Conservation (phyloP, 768 basidiomycete species). For the Auricularia auricula-judae region DNA sequence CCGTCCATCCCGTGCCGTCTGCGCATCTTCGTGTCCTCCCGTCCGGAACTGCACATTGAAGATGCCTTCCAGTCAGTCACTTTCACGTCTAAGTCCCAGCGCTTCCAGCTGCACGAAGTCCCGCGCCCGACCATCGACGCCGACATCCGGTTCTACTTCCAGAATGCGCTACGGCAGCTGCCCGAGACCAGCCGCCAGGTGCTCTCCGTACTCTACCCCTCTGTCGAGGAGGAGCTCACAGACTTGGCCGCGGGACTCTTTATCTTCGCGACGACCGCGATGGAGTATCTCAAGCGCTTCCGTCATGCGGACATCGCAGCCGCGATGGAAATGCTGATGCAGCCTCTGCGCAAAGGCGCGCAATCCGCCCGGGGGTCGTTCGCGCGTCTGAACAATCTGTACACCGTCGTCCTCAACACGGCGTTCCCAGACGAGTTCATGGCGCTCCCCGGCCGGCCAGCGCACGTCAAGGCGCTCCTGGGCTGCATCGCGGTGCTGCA, state of each 20-base stretch:
- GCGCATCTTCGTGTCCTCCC: background rate
- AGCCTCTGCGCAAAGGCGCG: background rate
- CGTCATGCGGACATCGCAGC: background rate
- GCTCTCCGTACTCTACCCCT: background rate
- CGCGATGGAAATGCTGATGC: background rate
- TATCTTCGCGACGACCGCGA: background rate
- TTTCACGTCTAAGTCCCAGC: background rate
- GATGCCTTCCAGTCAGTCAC: background rate
- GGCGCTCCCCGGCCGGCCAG: background rate
- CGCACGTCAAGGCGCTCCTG: background rate
- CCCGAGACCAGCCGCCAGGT: background rate
- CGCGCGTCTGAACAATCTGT: background rate
- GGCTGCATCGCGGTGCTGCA: background rate
- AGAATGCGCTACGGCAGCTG: background rate
- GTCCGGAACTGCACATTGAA: background rate
- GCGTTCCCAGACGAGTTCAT: background rate
- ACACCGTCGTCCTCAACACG: background rate
- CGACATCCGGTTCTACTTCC: background rate
- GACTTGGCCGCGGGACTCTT: background rate
- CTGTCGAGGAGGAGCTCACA: background rate
- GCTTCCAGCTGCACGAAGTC: background rate
- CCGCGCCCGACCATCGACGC: background rate
- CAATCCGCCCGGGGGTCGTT: background rate
- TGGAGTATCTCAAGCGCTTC: background rate
- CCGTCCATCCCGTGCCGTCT: background rate